phyloP scores from a whole-genome alignment of 306 rosid genomes.

The Acmispon strigosus region DNA sequence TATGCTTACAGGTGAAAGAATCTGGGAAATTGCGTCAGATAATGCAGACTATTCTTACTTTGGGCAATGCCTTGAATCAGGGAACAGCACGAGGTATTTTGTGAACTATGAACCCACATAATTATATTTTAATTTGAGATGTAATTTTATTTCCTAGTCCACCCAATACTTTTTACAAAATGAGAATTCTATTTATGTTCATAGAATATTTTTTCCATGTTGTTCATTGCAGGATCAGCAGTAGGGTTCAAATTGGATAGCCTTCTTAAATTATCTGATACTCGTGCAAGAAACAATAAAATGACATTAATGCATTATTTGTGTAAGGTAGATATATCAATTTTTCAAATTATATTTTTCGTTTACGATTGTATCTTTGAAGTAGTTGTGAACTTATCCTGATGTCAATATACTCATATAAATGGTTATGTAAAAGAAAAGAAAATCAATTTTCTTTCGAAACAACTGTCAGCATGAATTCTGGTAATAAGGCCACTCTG shows the following conservation, averaged over 20 bases:
- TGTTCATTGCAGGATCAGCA: conserved; percentile 75
- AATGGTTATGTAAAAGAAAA: neutral
- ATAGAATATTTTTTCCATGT: conserved; percentile 9
- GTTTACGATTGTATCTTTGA: neutral
- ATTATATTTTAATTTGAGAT: conserved; percentile 7
- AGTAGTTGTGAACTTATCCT: neutral
- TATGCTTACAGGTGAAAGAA: conserved; percentile 74
- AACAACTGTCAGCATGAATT: neutral
- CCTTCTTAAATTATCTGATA: conserved; percentile 93
- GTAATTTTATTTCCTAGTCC: neutral
- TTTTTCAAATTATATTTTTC: conserved; percentile 5
- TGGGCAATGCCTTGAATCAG: conserved; percentile 96
- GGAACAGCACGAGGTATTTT: conserved; percentile 89
- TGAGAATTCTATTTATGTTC: neutral
- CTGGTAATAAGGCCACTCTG: neutral
- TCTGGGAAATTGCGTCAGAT: conserved; percentile 87
- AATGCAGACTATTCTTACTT: conserved; percentile 96
- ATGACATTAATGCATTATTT: conserved; percentile 99
- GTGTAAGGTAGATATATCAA: conserved; percentile 67
- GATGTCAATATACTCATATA: neutral
- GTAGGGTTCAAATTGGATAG: conserved; percentile 98
- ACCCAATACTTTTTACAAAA: neutral
- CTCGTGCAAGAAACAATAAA: conserved; percentile 97
- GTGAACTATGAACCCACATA: neutral
- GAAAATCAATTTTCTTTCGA: neutral